Conservation (phyloP, 2,329 filamentous ascomycete genomes). For the Coleophoma crateriformis region DNA sequence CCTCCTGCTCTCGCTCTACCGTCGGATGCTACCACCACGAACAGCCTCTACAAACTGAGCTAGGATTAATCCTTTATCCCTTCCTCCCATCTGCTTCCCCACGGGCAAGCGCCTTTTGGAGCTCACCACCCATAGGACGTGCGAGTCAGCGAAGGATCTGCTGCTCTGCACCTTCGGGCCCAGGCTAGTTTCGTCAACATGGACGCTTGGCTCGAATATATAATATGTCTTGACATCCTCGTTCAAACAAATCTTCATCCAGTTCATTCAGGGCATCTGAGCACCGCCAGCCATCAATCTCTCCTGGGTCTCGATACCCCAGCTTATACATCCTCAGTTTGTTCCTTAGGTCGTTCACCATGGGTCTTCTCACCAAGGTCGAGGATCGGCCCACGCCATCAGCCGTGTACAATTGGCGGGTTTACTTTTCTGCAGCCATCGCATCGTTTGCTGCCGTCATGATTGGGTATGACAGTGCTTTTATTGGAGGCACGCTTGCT, state of each 20-base stretch:
- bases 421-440: slow-evolving; percentile 47
- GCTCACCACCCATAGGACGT: not conserved
- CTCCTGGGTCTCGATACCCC: too few species aligned
- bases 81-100: not conserved
- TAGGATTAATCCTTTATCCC: slow-evolving; percentile 1
- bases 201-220: not conserved
- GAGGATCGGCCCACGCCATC: slow-evolving; percentile 53
- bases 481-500: slow-evolving; percentile 72
- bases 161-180: not conserved
- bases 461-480: slow-evolving; percentile 61
- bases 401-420: slow-evolving; percentile 56
- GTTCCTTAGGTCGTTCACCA: slow-evolving; percentile 4
- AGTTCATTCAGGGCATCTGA: not conserved
- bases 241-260: not conserved
- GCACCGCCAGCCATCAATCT: not conserved
- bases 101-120: not conserved
- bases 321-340: too few species aligned
- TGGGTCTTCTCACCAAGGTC: slow-evolving; percentile 41
- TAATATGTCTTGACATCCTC: not conserved
- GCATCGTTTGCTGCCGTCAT: slow-evolving; percentile 52
- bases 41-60: not conserved
- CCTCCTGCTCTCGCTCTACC: too few species aligned
- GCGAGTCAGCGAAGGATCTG: not conserved
- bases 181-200: too few species aligned
- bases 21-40: too few species aligned